Evolutionary conservation across 257 asterid genomes (phyloP).

Genomic region (Solanum sitiens): DNA sequence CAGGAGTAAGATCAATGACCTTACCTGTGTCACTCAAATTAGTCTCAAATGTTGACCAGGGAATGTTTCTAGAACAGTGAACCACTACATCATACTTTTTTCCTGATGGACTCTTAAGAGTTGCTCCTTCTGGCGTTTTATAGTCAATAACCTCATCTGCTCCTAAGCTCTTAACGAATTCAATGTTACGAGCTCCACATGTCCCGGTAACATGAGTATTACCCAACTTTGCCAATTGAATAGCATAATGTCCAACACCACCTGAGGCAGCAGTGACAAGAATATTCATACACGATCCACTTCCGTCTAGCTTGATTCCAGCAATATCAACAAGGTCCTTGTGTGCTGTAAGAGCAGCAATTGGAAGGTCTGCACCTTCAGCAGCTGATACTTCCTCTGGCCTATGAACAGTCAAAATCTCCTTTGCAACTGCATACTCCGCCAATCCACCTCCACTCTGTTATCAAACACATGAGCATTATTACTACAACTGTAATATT

Average conservation of each 20-base stretch:
- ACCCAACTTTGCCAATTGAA: conserved; percentile 64
- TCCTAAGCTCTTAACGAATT: conserved; percentile 47
- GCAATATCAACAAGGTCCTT: conserved; percentile 42
- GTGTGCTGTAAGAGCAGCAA: conserved; percentile 51
- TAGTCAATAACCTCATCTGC: conserved; percentile 71
- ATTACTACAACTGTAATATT: neutral
- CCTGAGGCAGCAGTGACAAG: conserved; percentile 62
- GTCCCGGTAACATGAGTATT: conserved; percentile 59
- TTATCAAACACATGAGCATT: neutral
- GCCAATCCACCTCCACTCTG: conserved; percentile 43
- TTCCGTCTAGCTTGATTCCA: conserved; percentile 41
- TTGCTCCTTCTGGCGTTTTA: conserved; percentile 51
- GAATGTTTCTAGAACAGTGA: conserved; percentile 38
- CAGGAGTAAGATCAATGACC: conserved; percentile 53
- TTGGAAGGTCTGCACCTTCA: conserved; percentile 46
- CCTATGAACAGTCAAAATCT: conserved; percentile 27
- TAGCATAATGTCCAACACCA: conserved; percentile 63
- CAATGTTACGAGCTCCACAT: conserved; percentile 53
- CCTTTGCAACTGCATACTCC: conserved; percentile 43
- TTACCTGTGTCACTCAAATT: conserved; percentile 32
- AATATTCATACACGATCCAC: conserved; percentile 41
- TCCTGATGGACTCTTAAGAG: conserved; percentile 63
- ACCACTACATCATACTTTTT: conserved; percentile 47
- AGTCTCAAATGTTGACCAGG: conserved; percentile 56
- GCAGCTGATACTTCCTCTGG: conserved; percentile 57